These are phyloP conservation scores for Clitopilus passeckerianus DNA, from an alignment of 768 basidiomycete genomes.

Conservation along the genomic window DNA sequence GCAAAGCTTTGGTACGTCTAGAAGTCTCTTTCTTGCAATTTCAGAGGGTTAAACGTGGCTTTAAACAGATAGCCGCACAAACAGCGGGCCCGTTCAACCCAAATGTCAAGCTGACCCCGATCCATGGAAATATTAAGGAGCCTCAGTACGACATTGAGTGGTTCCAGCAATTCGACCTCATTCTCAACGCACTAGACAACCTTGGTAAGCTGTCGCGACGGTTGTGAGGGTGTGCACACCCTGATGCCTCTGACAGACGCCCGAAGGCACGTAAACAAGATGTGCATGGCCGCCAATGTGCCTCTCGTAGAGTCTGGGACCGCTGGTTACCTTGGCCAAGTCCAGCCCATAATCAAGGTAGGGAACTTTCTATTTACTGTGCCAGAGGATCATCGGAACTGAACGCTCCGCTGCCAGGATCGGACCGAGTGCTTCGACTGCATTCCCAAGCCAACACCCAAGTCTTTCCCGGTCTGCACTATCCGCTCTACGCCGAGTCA, in stretches of 20 bases:
- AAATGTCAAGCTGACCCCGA: slow-evolving; percentile 78
- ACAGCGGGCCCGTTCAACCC: slow-evolving; percentile 86
- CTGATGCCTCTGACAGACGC: slow-evolving; percentile 55
- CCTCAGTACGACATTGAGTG: slow-evolving; percentile 83
- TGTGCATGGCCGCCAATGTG: slow-evolving; percentile 91
- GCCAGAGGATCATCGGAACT: not conserved
- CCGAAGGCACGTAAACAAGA: slow-evolving; percentile 91
- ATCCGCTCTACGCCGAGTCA: slow-evolving; percentile 96
- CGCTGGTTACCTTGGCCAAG: slow-evolving; percentile 95
- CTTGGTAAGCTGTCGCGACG: slow-evolving; percentile 54
- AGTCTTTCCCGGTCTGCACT: slow-evolving; percentile 95
- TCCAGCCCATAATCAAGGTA: slow-evolving; percentile 89
- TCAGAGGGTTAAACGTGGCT: not conserved
- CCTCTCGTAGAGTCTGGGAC: slow-evolving; percentile 96
- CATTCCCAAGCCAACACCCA: slow-evolving; percentile 87
- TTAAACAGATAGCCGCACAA: slow-evolving; percentile 68
- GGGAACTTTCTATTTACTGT: not conserved
- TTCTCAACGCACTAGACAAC: slow-evolving; percentile 95
- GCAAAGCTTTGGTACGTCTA: slow-evolving; percentile 80
- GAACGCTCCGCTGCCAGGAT: slow-evolving; percentile 42
- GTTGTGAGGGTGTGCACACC: not conserved
- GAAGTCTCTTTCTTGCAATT: not conserved
- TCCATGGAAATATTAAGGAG: slow-evolving; percentile 96
- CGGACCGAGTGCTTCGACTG: slow-evolving; percentile 95
- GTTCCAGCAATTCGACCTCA: slow-evolving; percentile 88